Percentiles rank a stretch among this genome's conserved stretches.
Conservation (phyloP, 352 stramenopile genomes). For the Aphanomyces euteiches region DNA sequence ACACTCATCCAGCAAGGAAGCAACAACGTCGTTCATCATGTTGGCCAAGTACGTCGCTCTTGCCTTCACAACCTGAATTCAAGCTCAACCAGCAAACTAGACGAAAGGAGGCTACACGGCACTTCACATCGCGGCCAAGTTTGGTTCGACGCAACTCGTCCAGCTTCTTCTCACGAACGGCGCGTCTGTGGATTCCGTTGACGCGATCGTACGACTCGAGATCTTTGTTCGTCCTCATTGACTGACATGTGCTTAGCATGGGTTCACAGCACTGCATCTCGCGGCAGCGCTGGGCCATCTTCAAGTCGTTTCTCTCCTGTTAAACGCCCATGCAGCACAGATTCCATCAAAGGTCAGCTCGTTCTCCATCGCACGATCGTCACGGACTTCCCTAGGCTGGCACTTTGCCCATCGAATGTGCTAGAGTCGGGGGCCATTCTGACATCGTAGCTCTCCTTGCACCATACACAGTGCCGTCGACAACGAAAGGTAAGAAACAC, state of each 20-base stretch:
- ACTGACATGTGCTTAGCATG: slow-evolving; percentile 38
- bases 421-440: slow-evolving; percentile 39
- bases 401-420: slow-evolving; percentile 56
- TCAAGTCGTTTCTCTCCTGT: slow-evolving; percentile 49
- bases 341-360: slow-evolving; percentile 44
- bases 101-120: slow-evolving; percentile 62
- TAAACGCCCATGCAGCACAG: slow-evolving; percentile 39
- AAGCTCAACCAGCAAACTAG: slow-evolving; percentile 26
- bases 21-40: slow-evolving; percentile 27
- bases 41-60: slow-evolving; percentile 20
- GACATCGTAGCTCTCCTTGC: slow-evolving; percentile 39
- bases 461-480: neutral
- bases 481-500: neutral
- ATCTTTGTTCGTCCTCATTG: neutral
- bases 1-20: slow-evolving; percentile 37
- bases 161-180: slow-evolving; percentile 42
- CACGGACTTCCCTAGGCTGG: slow-evolving; percentile 36
- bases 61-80: neutral
- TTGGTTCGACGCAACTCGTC: slow-evolving; percentile 51
- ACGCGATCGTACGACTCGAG: slow-evolving; percentile 36
- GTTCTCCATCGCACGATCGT: neutral
- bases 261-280: slow-evolving; percentile 57
- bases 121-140: slow-evolving; percentile 65
- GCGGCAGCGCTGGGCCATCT: slow-evolving; percentile 49
- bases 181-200: slow-evolving; percentile 32